Evolutionary conservation across 306 rosid species (phyloP).

Genomic region (Medicago arabica): DNA sequence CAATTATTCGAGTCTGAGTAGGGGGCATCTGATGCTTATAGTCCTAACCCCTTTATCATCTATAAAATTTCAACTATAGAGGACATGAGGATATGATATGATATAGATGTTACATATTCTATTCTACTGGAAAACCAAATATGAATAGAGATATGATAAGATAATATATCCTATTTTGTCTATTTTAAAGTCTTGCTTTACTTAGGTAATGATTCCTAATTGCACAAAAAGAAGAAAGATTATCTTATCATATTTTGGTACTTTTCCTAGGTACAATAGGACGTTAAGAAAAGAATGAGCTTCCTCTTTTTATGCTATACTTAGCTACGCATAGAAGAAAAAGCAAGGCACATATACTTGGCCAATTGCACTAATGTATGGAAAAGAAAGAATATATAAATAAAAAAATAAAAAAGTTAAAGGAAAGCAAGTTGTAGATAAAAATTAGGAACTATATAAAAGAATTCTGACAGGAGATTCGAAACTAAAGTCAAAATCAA

Average conservation of each 20-base stretch:
- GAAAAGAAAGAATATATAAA: neutral
- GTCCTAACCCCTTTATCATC: conserved; percentile 17
- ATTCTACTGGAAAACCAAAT: neutral
- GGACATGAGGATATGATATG: neutral
- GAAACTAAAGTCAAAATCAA: neutral
- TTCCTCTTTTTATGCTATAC: conserved; percentile 16
- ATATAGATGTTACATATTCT: neutral
- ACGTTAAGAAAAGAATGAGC: conserved; percentile 34
- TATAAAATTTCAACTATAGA: neutral
- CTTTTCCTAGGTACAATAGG: neutral
- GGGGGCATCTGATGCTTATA: neutral
- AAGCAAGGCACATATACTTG: conserved; percentile 30
- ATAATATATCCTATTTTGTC: neutral
- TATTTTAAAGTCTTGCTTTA: neutral
- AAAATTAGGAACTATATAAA: neutral
- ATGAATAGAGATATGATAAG: neutral
- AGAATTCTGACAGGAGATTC: neutral
- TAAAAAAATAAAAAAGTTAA: neutral
- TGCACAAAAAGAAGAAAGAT: too few relatives aligned
- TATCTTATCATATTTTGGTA: too few relatives aligned
- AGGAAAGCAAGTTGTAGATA: neutral
- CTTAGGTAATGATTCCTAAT: neutral
- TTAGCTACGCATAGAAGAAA: conserved; percentile 9
- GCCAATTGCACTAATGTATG: neutral
- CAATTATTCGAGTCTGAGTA: conserved; percentile 2